Base-by-base conservation (phyloP, 1,284 basidiomycete genomes). In the Caloboletus inedulis region DNA sequence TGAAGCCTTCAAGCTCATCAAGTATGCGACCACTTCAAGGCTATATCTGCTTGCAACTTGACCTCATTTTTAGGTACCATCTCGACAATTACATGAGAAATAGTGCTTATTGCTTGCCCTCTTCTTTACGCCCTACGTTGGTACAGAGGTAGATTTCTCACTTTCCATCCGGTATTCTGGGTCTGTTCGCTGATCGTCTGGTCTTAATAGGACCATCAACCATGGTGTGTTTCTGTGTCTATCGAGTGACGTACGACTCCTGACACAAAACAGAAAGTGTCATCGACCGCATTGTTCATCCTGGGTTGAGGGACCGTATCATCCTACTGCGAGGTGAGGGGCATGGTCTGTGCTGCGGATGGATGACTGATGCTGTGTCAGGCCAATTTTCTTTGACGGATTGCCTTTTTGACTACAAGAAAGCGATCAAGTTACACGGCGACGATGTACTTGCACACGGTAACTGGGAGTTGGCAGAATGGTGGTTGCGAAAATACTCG, bases 391-490 rank as follows among this genome's bases (percentile, higher is more conserved):
- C 88, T 63, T 71, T 91, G 18, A 81, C 87, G 4, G 88, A 90
- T 57, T 89, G 87, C 62, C 66, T 91, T 21, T 78, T 88, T 55
- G 85, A 88, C 55, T 85, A 87, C 58, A 78, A 84, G 31, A 74
- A 72, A 39, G 77, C 78, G 1, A 79, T 89, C 18, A 85, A 80
- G 1, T 80, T 94, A 44, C 91, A 94, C 55, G 91, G 91, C 4
- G 90, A 95, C 60, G 93, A 96, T 63, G 88, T 93, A 29, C 76
- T 96, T 18, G 86, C 87, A 5, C 91, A 95, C 63, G 76, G 74
- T 34, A 94, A 92, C 63, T 96, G 93, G 91, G 93, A 96, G 69
- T 78, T 95, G 47, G 77, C 80, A 7, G 91, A 94, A 64, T 76
- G 77, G 51, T 96, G 91, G 84, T 74, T 96, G 43, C 78, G 81